Conservation (phyloP, 169 alveolate species). For the Cryptosporidium andersoni region DNA sequence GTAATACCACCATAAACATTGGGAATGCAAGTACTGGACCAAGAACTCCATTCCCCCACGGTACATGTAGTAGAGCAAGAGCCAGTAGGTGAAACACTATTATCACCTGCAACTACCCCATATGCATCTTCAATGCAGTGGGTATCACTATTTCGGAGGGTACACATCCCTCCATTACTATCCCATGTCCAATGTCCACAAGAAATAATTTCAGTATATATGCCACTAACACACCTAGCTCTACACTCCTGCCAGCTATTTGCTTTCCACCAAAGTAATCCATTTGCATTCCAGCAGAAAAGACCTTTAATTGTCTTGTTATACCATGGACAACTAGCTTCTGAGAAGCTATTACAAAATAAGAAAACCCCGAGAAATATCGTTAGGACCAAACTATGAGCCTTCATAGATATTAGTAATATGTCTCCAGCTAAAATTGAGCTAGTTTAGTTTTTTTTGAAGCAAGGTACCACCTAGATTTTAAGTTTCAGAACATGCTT, state of each 20-base stretch:
- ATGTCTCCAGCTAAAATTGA: too few relatives aligned
- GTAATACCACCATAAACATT: constrained; percentile 64
- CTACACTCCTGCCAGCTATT: constrained; percentile 68
- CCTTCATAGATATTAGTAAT: too few relatives aligned
- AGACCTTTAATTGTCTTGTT: constrained; percentile 23
- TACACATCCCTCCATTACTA: constrained; percentile 55
- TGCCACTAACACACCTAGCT: constrained; percentile 50
- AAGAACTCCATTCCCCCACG: constrained; percentile 29
- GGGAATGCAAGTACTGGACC: constrained; percentile 63
- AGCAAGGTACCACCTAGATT: too few relatives aligned
- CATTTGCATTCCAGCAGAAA: constrained; percentile 23
- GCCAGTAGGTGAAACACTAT: constrained; percentile 23
- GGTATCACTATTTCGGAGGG: constrained; percentile 52
- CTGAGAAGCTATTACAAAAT: neutral
- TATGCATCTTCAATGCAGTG: neutral
- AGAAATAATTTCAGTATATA: constrained; percentile 6
- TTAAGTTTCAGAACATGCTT: too few relatives aligned
- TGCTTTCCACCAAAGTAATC: constrained; percentile 62
- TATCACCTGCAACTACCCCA: constrained; percentile 4
- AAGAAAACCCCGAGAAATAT: too few relatives aligned
- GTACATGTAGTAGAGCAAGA: constrained; percentile 64
- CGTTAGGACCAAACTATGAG: too few relatives aligned
- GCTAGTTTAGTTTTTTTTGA: too few relatives aligned
- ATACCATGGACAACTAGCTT: constrained; percentile 10
- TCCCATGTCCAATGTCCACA: constrained; percentile 46